Base-by-base conservation (phyloP, 345 rosid genomes). In the Acer campestre region DNA sequence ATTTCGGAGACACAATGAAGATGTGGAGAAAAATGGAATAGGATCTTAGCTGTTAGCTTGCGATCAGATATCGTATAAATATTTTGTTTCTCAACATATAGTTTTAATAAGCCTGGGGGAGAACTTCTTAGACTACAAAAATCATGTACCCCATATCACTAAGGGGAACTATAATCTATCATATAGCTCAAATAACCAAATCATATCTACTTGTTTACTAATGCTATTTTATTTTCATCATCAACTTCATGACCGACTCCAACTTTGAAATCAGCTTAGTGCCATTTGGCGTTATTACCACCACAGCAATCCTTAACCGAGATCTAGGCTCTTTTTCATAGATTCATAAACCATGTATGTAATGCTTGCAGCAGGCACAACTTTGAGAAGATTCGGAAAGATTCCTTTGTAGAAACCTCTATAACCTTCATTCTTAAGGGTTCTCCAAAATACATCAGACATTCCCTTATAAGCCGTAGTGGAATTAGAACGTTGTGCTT, bases 401-500 rank as follows among this genome's bases (percentile, higher is more conserved):
- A 96, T 85, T 76, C 99, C 99, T 85, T 92, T 94, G 88, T 94
- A 96, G 72, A 96, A 96, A 31, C 98, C 99, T 84, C 92, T 81
- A 46, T 76, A 66, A 69, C 98, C 97, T 89, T 96, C 99, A 1
- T 86, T 87, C 84, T 67, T 78, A 38, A 92, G 76, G 17, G 99
- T 94, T 83, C 89, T 92, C 86, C 88, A 62, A 77, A 96, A 94
- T 69, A 94, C 98, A 77, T 92, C 95, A 62, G 89, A 83, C 99
- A 96, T 92, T 61, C 88, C 94, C 71, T 82, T 81, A 68, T 90
- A 90, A 61, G 93, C 87, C 70, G 80, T 79, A 4, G 87, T 87
- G 6, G 86, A 53, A 64, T 77, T 68, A 22, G 88, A 48, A 72
- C 76, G 86, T 64, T 96, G 94, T 69, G 99, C 99, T 92, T 94